Conservation (phyloP, 176 grass and related monocot genomes). For the Microstegium vimineum region DNA sequence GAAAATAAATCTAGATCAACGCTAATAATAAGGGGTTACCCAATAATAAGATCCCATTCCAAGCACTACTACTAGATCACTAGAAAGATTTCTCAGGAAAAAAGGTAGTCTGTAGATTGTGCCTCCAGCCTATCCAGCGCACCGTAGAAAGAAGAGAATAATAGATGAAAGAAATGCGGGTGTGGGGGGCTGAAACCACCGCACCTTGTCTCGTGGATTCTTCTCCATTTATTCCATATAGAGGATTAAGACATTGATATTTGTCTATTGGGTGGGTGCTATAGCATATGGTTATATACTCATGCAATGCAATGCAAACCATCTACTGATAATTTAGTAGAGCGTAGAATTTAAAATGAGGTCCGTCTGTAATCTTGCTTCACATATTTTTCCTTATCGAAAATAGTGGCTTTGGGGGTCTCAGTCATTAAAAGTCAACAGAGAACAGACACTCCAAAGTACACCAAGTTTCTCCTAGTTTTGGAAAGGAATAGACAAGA, state of each 20-base stretch:
- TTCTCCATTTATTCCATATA: neutral
- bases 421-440: neutral
- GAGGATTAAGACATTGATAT: neutral
- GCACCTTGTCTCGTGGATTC: neutral
- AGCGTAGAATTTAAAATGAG: neutral
- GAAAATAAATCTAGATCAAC: neutral
- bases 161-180: neutral
- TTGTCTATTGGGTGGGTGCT: neutral
- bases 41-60: neutral
- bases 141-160: neutral
- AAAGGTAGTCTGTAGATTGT: neutral
- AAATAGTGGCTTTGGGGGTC: neutral
- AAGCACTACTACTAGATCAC: neutral
- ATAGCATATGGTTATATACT: neutral
- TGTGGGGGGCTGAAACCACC: conserved; percentile 5
- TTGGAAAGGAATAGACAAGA: neutral
- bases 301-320: neutral
- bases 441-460: neutral
- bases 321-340: neutral
- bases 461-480: neutral
- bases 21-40: neutral
- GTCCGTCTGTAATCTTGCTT: neutral
- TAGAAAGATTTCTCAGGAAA: neutral
- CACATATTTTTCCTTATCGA: neutral
- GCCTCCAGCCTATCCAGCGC: conserved; percentile 1